A percentile compares a stretch with the other conserved stretches of the same genome.
These are phyloP conservation scores for Gleditsia sinensis DNA, from an alignment of 306 rosid genomes.

Conservation along the genomic window DNA sequence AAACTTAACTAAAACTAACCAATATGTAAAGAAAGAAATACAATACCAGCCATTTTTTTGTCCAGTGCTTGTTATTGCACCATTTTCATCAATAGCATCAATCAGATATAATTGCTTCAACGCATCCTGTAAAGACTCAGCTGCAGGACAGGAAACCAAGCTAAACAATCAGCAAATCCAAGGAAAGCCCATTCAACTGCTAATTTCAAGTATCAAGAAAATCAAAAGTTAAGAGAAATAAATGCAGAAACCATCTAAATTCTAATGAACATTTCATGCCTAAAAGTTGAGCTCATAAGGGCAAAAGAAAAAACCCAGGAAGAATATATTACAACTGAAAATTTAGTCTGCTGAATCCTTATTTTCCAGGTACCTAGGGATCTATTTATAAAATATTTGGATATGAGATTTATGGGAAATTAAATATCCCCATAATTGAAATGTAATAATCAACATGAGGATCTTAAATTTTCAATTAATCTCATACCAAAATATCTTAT, in stretches of 20 bases:
- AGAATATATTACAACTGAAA: not conserved
- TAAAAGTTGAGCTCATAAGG: not conserved
- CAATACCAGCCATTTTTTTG: conserved; percentile 90
- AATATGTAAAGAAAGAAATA: conserved; percentile 35
- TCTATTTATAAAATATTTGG: too few relatives aligned
- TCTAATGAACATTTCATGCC: not conserved
- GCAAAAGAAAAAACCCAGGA: not conserved
- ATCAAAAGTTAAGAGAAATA: conserved; percentile 15
- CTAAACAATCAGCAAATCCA: conserved; percentile 32
- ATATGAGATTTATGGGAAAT: too few relatives aligned
- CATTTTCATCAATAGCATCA: conserved; percentile 90
- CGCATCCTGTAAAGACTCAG: conserved; percentile 89
- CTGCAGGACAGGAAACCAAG: conserved; percentile 66
- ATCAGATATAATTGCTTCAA: conserved; percentile 89
- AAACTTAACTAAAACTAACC: conserved; percentile 13
- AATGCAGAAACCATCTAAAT: conserved; percentile 6
- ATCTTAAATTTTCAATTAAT: not conserved
- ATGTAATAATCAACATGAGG: not conserved
- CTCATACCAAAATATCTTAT: not conserved
- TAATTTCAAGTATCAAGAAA: conserved; percentile 9
- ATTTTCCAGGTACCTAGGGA: too few relatives aligned
- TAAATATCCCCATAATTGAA: not conserved
- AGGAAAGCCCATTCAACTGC: conserved; percentile 12
- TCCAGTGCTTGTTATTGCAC: conserved; percentile 79
- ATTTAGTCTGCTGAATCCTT: not conserved